Conservation (phyloP, 352 stramenopile species). For the Globisporangium megalacanthum region DNA sequence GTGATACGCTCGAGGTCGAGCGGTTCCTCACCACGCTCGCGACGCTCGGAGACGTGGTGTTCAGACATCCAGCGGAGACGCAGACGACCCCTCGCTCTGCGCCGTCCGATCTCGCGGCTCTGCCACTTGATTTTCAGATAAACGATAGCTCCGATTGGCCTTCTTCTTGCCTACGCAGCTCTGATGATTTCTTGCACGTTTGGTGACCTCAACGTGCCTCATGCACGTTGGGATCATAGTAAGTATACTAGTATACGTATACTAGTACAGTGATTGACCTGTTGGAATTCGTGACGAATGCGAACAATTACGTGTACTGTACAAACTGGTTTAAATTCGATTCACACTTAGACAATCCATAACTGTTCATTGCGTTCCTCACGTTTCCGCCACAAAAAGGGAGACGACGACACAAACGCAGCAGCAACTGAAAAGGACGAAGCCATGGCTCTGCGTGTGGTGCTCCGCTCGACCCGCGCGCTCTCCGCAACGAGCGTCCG, state of each 20-base stretch:
- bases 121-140: not conserved
- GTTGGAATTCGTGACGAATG: too few species aligned
- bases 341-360: too few species aligned
- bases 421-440: slow-evolving; percentile 1
- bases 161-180: not conserved
- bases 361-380: too few species aligned
- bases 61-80: slow-evolving; percentile 1
- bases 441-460: slow-evolving; percentile 34
- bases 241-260: too few species aligned
- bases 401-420: not conserved
- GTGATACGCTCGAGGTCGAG: slow-evolving; percentile 51
- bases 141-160: not conserved
- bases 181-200: too few species aligned
- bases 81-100: not conserved
- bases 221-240: too few species aligned
- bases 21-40: slow-evolving; percentile 45
- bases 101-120: not conserved
- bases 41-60: slow-evolving; percentile 26
- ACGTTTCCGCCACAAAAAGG: not conserved
- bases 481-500: slow-evolving; percentile 15
- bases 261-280: too few species aligned
- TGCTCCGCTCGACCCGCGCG: slow-evolving; percentile 29
- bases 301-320: too few species aligned
- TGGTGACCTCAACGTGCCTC: too few species aligned
- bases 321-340: too few species aligned